A percentile compares a stretch with the other conserved stretches of the same genome.
Evolutionary conservation across 805 yeast species (phyloP).

Genomic region (Myxozyma nipponensis): DNA sequence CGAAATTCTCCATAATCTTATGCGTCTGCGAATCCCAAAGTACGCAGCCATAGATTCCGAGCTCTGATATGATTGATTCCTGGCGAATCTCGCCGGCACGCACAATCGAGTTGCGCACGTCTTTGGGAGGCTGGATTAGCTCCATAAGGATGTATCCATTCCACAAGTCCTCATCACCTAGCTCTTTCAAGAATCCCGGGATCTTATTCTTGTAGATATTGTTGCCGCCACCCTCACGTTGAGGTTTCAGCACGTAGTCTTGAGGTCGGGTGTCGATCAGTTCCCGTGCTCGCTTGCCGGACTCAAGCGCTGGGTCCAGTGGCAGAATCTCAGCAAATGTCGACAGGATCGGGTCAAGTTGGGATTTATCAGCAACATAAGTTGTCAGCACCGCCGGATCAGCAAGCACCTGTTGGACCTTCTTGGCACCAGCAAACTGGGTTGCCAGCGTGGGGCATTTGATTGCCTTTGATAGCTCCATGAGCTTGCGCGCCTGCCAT

Average conservation of each 20-base stretch:
- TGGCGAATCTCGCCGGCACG: slow-evolving; percentile 57
- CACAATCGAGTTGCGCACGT: slow-evolving; percentile 62
- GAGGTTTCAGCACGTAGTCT: slow-evolving; percentile 86
- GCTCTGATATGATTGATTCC: slow-evolving; percentile 83
- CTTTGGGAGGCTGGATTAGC: slow-evolving; percentile 68
- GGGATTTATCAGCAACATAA: slow-evolving; percentile 41
- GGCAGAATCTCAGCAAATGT: slow-evolving; percentile 90
- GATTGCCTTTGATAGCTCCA: slow-evolving; percentile 76
- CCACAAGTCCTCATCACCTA: slow-evolving; percentile 68
- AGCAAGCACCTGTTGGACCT: slow-evolving; percentile 85
- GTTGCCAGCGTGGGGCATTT: slow-evolving; percentile 89
- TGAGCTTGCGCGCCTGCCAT: slow-evolving; percentile 71
- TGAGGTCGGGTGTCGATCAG: slow-evolving; percentile 44
- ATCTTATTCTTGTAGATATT: slow-evolving; percentile 85
- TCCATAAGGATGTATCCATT: slow-evolving; percentile 92
- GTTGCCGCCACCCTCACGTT: slow-evolving; percentile 98
- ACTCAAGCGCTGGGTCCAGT: slow-evolving; percentile 54
- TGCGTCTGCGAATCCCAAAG: slow-evolving; percentile 66
- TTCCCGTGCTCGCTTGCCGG: slow-evolving; percentile 26
- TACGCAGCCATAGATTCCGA: slow-evolving; percentile 85
- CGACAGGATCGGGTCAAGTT: slow-evolving; percentile 33
- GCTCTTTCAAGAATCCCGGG: slow-evolving; percentile 58
- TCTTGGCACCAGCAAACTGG: slow-evolving; percentile 90
- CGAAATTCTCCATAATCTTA: slow-evolving; percentile 53
- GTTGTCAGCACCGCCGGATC: slow-evolving; percentile 46